Evolutionary conservation across 2,329 filamentous ascomycete species (phyloP).

Genomic region (Mollisiaceae sp.): DNA sequence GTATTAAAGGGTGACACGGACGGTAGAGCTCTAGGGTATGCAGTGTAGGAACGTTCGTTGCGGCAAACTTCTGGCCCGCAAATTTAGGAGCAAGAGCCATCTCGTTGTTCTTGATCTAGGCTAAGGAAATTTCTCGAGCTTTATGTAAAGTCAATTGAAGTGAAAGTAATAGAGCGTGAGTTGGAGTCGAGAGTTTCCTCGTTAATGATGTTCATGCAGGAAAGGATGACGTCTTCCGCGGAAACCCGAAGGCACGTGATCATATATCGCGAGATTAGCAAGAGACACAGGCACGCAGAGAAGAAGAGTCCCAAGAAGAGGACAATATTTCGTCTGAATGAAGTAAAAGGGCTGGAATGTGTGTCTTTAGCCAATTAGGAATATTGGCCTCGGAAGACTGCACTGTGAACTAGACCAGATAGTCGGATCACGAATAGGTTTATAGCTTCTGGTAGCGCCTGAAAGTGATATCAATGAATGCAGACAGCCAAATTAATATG

Average conservation of each 20-base stretch:
- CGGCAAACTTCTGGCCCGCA: constrained; percentile 68
- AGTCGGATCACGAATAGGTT: too few species aligned
- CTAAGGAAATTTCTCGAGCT: constrained; percentile 1
- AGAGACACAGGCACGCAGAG: neutral
- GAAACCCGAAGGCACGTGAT: neutral
- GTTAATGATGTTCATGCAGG: neutral
- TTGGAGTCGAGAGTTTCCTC: neutral
- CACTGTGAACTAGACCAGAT: too few species aligned
- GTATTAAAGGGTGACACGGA: neutral
- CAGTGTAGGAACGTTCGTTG: constrained; percentile 49
- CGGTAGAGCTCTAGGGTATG: constrained; percentile 70
- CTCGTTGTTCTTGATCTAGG: constrained; percentile 8
- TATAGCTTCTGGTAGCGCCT: too few species aligned
- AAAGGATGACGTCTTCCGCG: neutral
- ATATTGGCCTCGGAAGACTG: too few species aligned
- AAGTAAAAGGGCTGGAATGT: too few species aligned
- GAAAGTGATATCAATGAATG: too few species aligned
- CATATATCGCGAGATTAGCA: neutral
- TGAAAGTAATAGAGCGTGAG: neutral
- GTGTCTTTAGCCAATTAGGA: too few species aligned
- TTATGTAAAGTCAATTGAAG: neutral
- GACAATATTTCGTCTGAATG: too few species aligned
- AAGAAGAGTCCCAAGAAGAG: neutral
- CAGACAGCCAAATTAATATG: neutral
- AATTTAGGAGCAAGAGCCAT: constrained; percentile 83